A percentile compares a stretch with the other conserved stretches of the same genome.
These are phyloP conservation scores for Debaryomycetaceae sp. DNA, from an alignment of 1,139 yeast species.

Conservation along the genomic window DNA sequence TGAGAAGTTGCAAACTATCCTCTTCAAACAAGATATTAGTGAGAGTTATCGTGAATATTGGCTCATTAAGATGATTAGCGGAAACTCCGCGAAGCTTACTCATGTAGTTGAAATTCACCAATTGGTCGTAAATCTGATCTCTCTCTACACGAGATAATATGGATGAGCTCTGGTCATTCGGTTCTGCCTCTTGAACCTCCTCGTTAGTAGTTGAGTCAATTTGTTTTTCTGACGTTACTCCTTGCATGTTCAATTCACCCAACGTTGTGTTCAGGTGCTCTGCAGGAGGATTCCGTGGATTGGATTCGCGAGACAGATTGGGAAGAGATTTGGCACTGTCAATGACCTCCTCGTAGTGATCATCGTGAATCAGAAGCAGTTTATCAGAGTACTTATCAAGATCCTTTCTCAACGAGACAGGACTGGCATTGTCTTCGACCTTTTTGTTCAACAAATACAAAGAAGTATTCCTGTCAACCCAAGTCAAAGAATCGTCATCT, in stretches of 20 bases:
- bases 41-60: slow-evolving; percentile 34
- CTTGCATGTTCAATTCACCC: slow-evolving; percentile 9
- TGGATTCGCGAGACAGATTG: slow-evolving; percentile 7
- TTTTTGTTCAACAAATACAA: neutral
- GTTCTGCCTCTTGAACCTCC: neutral
- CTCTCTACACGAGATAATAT: slow-evolving; percentile 8
- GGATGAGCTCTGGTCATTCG: neutral
- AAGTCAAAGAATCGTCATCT: slow-evolving; percentile 32
- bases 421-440: slow-evolving; percentile 5
- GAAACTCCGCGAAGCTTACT: slow-evolving; percentile 11
- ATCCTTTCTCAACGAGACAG: slow-evolving; percentile 20
- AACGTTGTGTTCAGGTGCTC: slow-evolving; percentile 15
- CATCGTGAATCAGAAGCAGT: slow-evolving; percentile 13
- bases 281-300: slow-evolving; percentile 3
- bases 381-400: slow-evolving; percentile 19
- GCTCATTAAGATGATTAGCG: slow-evolving; percentile 11
- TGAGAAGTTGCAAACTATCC: slow-evolving; percentile 1
- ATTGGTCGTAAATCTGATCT: slow-evolving; percentile 12
- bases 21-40: slow-evolving; percentile 33
- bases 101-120: slow-evolving; percentile 12
- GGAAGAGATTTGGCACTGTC: slow-evolving; percentile 16
- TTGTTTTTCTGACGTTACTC: slow-evolving; percentile 5
- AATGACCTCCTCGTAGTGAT: slow-evolving; percentile 13
- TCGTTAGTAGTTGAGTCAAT: neutral
- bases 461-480: slow-evolving; percentile 26